Percentiles rank a stretch among this genome's conserved stretches.
Evolutionary conservation across 257 asterid species (phyloP).

Genomic region (Jacaranda mimosifolia): DNA sequence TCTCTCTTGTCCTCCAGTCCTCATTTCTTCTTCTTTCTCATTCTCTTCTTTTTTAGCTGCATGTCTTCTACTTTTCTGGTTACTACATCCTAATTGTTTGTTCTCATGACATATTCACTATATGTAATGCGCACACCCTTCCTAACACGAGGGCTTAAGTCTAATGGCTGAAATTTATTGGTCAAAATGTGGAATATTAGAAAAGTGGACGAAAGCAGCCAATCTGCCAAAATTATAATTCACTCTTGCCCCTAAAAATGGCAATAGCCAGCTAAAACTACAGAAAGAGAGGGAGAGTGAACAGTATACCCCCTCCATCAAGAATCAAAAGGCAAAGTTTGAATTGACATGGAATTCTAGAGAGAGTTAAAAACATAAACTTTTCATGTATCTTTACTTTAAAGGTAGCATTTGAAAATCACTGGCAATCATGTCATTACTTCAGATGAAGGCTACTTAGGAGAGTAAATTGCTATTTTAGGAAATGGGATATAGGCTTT

Average conservation of each 20-base stretch:
- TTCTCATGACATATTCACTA: neutral
- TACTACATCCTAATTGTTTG: neutral
- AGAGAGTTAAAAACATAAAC: neutral
- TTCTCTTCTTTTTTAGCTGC: constrained; percentile 8
- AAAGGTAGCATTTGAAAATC: neutral
- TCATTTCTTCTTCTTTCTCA: neutral
- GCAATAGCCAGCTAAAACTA: neutral
- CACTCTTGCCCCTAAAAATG: neutral
- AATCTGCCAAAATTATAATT: neutral
- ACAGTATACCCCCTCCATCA: neutral
- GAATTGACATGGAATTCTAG: neutral
- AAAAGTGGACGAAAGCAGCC: neutral
- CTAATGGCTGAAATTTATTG: neutral
- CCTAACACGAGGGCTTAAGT: neutral
- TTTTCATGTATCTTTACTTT: neutral
- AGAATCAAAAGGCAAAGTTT: neutral
- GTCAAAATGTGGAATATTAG: neutral
- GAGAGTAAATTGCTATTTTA: neutral
- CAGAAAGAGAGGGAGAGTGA: neutral
- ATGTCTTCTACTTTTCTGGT: neutral
- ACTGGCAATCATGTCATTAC: neutral
- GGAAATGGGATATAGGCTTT: constrained; percentile 3
- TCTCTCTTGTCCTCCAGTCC: neutral
- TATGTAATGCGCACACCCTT: neutral
- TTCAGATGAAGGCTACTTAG: neutral